phyloP scores from a whole-genome alignment of 139 green algal species.

The Raphidocelis subcapitata region DNA sequence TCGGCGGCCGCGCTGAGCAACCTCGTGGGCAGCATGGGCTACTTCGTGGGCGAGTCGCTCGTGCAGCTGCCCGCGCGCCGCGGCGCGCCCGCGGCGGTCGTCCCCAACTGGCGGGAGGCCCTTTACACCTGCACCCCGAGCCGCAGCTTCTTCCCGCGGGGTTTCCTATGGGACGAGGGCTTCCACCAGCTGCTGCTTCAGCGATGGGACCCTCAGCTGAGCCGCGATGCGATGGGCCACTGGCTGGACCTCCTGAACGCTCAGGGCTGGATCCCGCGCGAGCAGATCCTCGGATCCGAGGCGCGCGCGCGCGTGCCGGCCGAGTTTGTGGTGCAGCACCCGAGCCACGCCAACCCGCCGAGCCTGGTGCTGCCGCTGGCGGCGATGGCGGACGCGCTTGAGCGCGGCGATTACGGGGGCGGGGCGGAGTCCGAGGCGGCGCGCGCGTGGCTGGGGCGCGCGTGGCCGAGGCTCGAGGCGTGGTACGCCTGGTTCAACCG shows the following conservation, averaged over 20 bases:
- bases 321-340: conserved; percentile 91
- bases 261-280: conserved; percentile 20
- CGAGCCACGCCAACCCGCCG: conserved; percentile 86
- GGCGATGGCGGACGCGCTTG: conserved; percentile 48
- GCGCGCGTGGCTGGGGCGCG: conserved; percentile 39
- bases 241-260: conserved; percentile 94
- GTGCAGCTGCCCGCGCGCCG: not conserved
- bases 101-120: conserved; percentile 28
- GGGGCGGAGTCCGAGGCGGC: not conserved
- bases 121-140: conserved; percentile 80
- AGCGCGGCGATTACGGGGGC: not conserved
- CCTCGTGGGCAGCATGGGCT: conserved; percentile 90
- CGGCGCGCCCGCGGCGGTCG: not conserved
- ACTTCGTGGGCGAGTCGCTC: conserved; percentile 84
- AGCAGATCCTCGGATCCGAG: conserved; percentile 84
- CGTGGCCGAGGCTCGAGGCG: conserved; percentile 72
- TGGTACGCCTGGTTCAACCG: conserved; percentile 92
- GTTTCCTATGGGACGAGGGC: conserved; percentile 98
- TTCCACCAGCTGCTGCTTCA: conserved; percentile 90
- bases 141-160: conserved; percentile 91
- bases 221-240: conserved; percentile 77
- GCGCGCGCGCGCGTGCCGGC: conserved; percentile 71
- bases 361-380: conserved; percentile 86
- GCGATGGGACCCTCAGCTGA: conserved; percentile 68
- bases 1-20: conserved; percentile 84